Base-by-base conservation (phyloP, 2,329 filamentous ascomycete genomes). In the Penicillium sp. region DNA sequence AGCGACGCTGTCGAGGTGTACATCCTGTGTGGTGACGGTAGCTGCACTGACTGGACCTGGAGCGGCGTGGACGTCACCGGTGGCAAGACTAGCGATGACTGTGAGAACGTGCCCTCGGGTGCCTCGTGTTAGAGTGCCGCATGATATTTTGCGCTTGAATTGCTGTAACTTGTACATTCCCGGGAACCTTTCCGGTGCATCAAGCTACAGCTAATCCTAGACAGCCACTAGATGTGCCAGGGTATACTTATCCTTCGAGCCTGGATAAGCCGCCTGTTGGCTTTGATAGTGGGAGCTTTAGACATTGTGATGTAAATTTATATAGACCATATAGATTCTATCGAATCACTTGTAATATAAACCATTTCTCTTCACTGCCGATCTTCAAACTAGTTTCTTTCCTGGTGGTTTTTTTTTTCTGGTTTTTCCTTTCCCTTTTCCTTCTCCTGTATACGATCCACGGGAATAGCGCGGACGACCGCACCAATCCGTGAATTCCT, bases 1-100 rank as follows among this genome's bases (percentile, higher is more conserved):
- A 71, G 67, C 29, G 69, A 68, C 49, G 77, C 71, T 2, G 72
- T 69, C 5, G 53, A 79, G 50, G 68, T 85, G 62, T 83, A 83
- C 67, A 81, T 87, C 58, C 78, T 85, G 11, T 87, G 85, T 63
- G 84, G 78, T 19, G 70, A 68, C 27, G 81, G 80, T 35, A 75
- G 77, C 57, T 85, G 83, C 72, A 77, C 75, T 2, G 74, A 78
- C 70, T 87, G 83, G 81, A 81, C 76, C 27, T 86, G 82, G 81
- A 72, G 67, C 10, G 76, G 71, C 44, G 79, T 83, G 55, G 67
- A 62, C 27, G 67, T 86, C 49, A 81, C 80, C 25, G 84, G 84
- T 42, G 84, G 84, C 48, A 76, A 80, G 66, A 75, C 62, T 27
- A 77, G 73, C 67, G 64, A 59, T 46, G 61, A 70, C 19, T 83